A percentile compares a stretch with the other conserved stretches of the same genome.
These are phyloP conservation scores for Leptodontidium sp. DNA, from an alignment of 2,329 filamentous ascomycete genomes.

Conservation along the genomic window DNA sequence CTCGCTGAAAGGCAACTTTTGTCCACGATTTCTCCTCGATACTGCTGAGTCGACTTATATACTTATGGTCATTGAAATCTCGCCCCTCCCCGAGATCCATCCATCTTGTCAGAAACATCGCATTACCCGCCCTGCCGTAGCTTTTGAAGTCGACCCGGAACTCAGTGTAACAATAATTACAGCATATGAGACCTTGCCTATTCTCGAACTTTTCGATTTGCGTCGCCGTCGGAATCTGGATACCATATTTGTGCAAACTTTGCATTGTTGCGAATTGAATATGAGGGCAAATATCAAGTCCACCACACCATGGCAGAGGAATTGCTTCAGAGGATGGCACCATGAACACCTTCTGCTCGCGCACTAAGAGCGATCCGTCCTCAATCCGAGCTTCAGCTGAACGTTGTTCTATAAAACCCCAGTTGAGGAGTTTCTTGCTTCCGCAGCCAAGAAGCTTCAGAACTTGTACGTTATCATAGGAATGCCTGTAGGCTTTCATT, in stretches of 20 bases:
- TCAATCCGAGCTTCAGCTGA: conserved; percentile 25
- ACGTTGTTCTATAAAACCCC: conserved; percentile 20
- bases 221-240: conserved; percentile 16
- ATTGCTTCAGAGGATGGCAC: conserved; percentile 20
- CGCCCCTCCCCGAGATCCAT: conserved; percentile 31
- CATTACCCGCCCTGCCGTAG: conserved; percentile 25
- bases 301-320: conserved; percentile 21
- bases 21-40: not conserved
- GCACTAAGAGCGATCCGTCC: conserved; percentile 27
- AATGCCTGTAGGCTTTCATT: conserved; percentile 32
- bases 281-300: conserved; percentile 27
- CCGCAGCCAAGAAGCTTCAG: conserved; percentile 15
- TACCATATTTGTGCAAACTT: conserved; percentile 17
- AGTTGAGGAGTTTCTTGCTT: not conserved
- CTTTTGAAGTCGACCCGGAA: conserved; percentile 32
- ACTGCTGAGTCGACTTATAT: conserved; percentile 20
- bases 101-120: conserved; percentile 32
- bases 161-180: conserved; percentile 28
- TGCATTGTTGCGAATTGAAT: conserved; percentile 1
- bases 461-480: conserved; percentile 17
- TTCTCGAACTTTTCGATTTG: conserved; percentile 25
- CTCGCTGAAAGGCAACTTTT: conserved; percentile 20
- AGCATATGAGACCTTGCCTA: conserved; percentile 28
- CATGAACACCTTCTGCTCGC: conserved; percentile 33
- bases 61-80: conserved; percentile 24